These are phyloP conservation scores for Podospora sp. DNA, from an alignment of 495 filamentous ascomycete species.

Conservation along the genomic window DNA sequence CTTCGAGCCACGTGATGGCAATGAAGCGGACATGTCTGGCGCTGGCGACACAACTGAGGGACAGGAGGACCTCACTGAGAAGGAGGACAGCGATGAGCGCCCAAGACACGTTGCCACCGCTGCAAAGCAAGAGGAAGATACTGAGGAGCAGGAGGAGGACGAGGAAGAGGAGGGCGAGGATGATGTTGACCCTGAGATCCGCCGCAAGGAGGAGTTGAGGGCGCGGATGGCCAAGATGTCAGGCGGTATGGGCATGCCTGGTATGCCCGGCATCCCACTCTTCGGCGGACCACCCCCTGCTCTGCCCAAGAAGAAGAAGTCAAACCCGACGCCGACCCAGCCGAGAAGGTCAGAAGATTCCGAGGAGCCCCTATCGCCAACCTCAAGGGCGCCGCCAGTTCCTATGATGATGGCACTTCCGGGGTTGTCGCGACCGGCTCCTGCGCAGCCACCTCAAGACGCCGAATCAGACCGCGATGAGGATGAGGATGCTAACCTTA, in stretches of 20 bases:
- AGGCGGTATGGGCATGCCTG: slow-evolving; percentile 95
- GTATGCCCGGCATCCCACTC: slow-evolving; percentile 85
- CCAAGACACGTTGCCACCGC: slow-evolving; percentile 35
- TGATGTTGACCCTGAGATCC: slow-evolving; percentile 88
- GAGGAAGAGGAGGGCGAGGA: slow-evolving; percentile 81
- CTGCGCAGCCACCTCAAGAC: slow-evolving; percentile 25
- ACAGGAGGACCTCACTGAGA: slow-evolving; percentile 72
- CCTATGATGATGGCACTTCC: slow-evolving; percentile 74
- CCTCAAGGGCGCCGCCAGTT: slow-evolving; percentile 66
- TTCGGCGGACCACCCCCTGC: slow-evolving; percentile 61
- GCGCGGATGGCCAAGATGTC: slow-evolving; percentile 98
- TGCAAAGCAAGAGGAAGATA: slow-evolving; percentile 44
- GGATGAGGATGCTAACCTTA: slow-evolving; percentile 37
- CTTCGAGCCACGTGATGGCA: slow-evolving; percentile 66
- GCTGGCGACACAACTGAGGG: slow-evolving; percentile 83
- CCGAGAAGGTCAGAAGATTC: slow-evolving; percentile 53
- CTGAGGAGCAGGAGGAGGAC: slow-evolving; percentile 46
- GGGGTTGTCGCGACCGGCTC: slow-evolving; percentile 59
- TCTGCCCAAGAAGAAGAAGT: slow-evolving; percentile 67
- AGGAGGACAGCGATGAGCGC: slow-evolving; percentile 71
- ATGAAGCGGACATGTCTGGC: slow-evolving; percentile 88
- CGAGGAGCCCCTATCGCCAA: slow-evolving; percentile 46
- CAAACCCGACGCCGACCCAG: slow-evolving; percentile 30
- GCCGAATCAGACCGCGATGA: slow-evolving; percentile 37
- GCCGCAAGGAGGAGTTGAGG: slow-evolving; percentile 82